phyloP scores from a whole-genome alignment of 805 yeast genomes.

The Metschnikowia baotianmanensis region DNA sequence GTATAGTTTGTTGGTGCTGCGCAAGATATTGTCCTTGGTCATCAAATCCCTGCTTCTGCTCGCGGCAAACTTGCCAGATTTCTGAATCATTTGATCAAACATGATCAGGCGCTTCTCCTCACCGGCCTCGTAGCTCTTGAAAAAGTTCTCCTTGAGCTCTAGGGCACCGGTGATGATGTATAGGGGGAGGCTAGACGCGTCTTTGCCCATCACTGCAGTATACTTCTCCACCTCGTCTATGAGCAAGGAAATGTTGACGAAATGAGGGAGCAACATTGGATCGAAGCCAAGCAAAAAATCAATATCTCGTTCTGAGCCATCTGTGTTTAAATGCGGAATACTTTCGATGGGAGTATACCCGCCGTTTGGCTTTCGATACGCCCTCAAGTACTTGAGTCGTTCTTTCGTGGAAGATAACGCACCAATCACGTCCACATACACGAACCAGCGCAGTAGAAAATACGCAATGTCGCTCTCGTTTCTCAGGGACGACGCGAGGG shows the following conservation, averaged over 20 bases:
- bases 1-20: constrained; percentile 52
- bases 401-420: constrained; percentile 53
- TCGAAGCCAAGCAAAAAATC: constrained; percentile 70
- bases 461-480: constrained; percentile 43
- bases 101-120: constrained; percentile 15
- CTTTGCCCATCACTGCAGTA: constrained; percentile 9
- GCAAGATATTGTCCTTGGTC: constrained; percentile 32
- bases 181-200: constrained; percentile 23
- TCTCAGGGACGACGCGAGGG: constrained; percentile 12
- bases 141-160: constrained; percentile 22
- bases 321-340: constrained; percentile 16
- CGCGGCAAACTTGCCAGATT: constrained; percentile 6
- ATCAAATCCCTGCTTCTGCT: constrained; percentile 19
- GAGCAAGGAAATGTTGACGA: constrained; percentile 45
- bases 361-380: constrained; percentile 18
- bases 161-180: constrained; percentile 35
- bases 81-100: constrained; percentile 16
- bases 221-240: constrained; percentile 29
- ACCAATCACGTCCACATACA: constrained; percentile 63
- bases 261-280: constrained; percentile 54
- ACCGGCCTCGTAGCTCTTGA: constrained; percentile 15
- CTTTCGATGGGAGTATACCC: constrained; percentile 23
- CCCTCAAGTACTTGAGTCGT: constrained; percentile 31
- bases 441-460: constrained; percentile 67
- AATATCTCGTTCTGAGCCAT: constrained; percentile 40